Evolutionary conservation across 2,329 filamentous ascomycete genomes (phyloP), one percentile per base, ranked within the genome.

Genomic region (Cladorrhinum sp.): DNA sequence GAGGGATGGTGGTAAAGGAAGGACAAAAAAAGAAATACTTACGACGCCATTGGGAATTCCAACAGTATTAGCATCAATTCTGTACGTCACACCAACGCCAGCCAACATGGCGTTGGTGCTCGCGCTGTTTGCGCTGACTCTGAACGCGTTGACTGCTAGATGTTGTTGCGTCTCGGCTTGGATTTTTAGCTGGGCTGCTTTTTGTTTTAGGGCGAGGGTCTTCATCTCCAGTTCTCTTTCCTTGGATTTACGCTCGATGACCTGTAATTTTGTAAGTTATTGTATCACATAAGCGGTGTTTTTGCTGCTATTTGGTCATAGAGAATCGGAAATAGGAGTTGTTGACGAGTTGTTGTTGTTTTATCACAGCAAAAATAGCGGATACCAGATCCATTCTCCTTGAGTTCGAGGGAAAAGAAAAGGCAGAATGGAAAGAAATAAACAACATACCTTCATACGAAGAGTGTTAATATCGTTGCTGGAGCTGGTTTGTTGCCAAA

Each of bases 41-140:
- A 62, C 62, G 20, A 60, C 41, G 4, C 59, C 55, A 41, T 25
- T 62, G 2, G 60, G 62, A 3, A 54, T 38, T 13, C 16, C 29
- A 48, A 58, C 36, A 12, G 50, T 23, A 24, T 59, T 20, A 1
- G 27, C 53, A 51, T 65, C 60, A 12, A 65, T 32, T 18, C 58
- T 56, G 23, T 60, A 57, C 3, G 23, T 41, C 7, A 18, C 64
- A 1, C 59, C 64, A 3, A 65, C 41, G 1, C 55, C 59, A 2
- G 58, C 55, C 12, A 64, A 38, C 60, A 64, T 58, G 8, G 62
- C 62, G 38, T 64, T 63, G 50, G 54, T 64, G 48, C 58, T 60
- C 12, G 64, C 62, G 7, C 13, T 20, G 29, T 57, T 64, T 1
- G 54, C 38, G 2, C 56, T 50, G 1, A 65, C 45, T 1, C 58